Conservation (phyloP, 2,329 filamentous ascomycete genomes). For the Talaromyces sp. region DNA sequence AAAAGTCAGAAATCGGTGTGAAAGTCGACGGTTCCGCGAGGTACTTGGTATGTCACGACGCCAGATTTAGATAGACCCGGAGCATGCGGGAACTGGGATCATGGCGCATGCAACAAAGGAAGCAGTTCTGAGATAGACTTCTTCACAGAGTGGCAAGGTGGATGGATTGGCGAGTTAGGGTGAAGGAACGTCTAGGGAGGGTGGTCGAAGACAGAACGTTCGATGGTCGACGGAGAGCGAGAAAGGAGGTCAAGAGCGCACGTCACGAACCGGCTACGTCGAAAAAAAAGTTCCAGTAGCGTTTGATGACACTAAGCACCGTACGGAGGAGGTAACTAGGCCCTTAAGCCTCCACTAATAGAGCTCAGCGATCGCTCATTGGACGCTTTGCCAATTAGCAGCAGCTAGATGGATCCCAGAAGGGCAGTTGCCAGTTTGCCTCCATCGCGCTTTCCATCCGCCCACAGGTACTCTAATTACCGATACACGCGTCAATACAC, state of each 20-base stretch:
- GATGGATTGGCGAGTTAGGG: constrained; percentile 18
- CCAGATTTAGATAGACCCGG: constrained; percentile 31
- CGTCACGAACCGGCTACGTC: constrained; percentile 8
- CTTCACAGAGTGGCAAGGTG: not conserved
- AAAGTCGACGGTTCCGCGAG: not conserved
- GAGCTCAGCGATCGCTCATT: not conserved
- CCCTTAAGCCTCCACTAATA: not conserved
- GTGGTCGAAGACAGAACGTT: constrained; percentile 15
- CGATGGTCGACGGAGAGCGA: constrained; percentile 17
- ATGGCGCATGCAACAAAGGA: constrained; percentile 31
- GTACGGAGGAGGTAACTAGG: not conserved
- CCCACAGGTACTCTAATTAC: not conserved
- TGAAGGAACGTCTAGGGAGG: constrained; percentile 17
- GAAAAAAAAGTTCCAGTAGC: constrained; percentile 14
- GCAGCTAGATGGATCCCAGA: not conserved
- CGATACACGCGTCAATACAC: constrained; percentile 1
- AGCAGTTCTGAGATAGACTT: constrained; percentile 5
- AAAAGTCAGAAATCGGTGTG: constrained; percentile 1
- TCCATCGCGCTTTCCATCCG: not conserved
- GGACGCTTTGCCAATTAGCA: not conserved
- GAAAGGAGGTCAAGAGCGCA: constrained; percentile 16
- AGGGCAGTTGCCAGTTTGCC: not conserved
- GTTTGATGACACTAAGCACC: not conserved
- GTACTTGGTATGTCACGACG: constrained; percentile 7
- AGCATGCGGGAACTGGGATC: constrained; percentile 29